Evolutionary conservation across 2,329 filamentous ascomycete species (phyloP).

Genomic region (Thelonectria blattea): DNA sequence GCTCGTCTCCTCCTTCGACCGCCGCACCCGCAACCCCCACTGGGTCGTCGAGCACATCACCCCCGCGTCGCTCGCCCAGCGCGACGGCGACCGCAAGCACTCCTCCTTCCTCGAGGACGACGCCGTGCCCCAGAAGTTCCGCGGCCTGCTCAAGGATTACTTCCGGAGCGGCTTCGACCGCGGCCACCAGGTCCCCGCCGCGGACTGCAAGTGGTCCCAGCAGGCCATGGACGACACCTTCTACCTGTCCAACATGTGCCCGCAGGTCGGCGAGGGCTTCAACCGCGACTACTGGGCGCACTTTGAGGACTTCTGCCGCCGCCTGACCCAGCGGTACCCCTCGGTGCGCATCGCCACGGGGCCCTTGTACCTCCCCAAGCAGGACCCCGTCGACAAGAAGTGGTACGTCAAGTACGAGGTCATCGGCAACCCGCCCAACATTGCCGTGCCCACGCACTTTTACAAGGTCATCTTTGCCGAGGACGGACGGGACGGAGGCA

Average conservation of each 20-base stretch:
- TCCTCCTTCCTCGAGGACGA: slow-evolving; percentile 84
- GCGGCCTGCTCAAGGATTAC: slow-evolving; percentile 91
- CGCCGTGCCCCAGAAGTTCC: slow-evolving; percentile 82
- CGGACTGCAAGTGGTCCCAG: slow-evolving; percentile 96
- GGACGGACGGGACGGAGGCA: slow-evolving; percentile 71
- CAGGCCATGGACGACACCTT: slow-evolving; percentile 95
- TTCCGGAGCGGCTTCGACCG: slow-evolving; percentile 93
- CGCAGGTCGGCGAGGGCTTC: slow-evolving; percentile 97
- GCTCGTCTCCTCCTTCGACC: slow-evolving; percentile 88
- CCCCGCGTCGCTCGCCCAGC: slow-evolving; percentile 75
- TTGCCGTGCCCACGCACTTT: slow-evolving; percentile 97
- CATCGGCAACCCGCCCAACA: slow-evolving; percentile 89
- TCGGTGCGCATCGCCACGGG: slow-evolving; percentile 92
- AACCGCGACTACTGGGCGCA: slow-evolving; percentile 99
- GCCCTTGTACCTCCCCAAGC: slow-evolving; percentile 88
- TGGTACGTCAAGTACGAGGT: slow-evolving; percentile 97
- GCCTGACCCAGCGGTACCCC: slow-evolving; percentile 81
- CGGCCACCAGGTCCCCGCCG: slow-evolving; percentile 95
- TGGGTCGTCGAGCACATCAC: slow-evolving; percentile 99
- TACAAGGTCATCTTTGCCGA: slow-evolving; percentile 99
- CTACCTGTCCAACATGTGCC: slow-evolving; percentile 93
- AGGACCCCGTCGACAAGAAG: slow-evolving; percentile 83
- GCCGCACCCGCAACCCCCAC: slow-evolving; percentile 85
- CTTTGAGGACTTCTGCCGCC: slow-evolving; percentile 94
- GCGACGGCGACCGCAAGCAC: slow-evolving; percentile 83